A percentile compares a stretch with the other conserved stretches of the same genome.
These are phyloP conservation scores for Bryoglossum gracile DNA, from an alignment of 495 filamentous ascomycete genomes.

Conservation along the genomic window DNA sequence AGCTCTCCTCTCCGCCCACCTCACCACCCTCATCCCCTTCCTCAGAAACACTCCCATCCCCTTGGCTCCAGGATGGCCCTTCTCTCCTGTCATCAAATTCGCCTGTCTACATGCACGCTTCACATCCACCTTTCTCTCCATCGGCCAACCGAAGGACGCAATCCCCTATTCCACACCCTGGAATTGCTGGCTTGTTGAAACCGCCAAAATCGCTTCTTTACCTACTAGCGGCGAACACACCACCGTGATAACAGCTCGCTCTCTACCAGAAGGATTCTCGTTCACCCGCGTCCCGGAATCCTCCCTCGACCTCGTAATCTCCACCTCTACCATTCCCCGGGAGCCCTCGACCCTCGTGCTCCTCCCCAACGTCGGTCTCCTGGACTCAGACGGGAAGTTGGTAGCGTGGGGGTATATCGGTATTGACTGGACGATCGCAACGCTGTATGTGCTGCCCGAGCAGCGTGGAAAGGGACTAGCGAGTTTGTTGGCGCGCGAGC, in stretches of 20 bases:
- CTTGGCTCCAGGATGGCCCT: conserved; percentile 24
- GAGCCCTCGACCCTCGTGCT: conserved; percentile 13
- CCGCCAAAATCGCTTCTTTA: too few relatives aligned
- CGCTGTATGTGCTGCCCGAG: conserved; percentile 42
- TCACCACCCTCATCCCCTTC: conserved; percentile 12
- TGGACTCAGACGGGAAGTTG: conserved; percentile 15
- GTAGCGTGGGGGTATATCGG: conserved; percentile 34
- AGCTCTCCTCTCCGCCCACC: conserved; percentile 4
- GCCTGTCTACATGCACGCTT: conserved; percentile 14
- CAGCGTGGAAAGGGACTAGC: conserved; percentile 42
- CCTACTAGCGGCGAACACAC: conserved; percentile 1
- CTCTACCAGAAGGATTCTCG: conserved; percentile 13
- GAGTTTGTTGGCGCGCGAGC: conserved; percentile 30
- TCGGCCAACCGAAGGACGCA: conserved; percentile 10
- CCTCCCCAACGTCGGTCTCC: conserved; percentile 15
- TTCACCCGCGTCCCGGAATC: conserved; percentile 15
- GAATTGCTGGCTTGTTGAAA: conserved; percentile 17
- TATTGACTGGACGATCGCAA: conserved; percentile 39
- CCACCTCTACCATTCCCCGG: conserved; percentile 19
- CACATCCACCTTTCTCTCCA: background rate
- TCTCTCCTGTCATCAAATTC: conserved; percentile 14
- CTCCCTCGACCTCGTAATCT: conserved; percentile 20
- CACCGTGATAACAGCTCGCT: background rate
- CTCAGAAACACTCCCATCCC: conserved; percentile 14
- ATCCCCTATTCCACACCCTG: conserved; percentile 7